These are phyloP conservation scores for Vaccinium myrtillus DNA, from an alignment of 148 eudicot species.

Conservation along the genomic window DNA sequence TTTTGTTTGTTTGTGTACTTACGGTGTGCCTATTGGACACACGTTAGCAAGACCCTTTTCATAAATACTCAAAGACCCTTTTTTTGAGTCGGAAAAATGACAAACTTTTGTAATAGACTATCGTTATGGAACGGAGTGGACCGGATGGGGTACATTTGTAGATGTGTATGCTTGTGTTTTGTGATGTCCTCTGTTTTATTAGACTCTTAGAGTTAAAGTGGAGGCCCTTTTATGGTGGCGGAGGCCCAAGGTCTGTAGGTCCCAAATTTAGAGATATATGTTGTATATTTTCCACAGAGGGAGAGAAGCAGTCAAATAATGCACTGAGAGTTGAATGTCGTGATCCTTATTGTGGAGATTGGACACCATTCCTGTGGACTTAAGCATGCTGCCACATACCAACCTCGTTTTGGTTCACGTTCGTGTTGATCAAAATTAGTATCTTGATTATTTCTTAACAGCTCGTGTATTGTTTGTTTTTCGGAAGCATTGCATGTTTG, in stretches of 20 bases:
- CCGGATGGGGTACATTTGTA: neutral
- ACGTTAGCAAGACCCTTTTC: too few species aligned
- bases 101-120: neutral
- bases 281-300: neutral
- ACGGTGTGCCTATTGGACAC: too few species aligned
- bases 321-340: neutral
- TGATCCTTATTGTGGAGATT: neutral
- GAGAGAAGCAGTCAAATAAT: neutral
- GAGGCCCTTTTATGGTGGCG: neutral
- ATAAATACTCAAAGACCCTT: too few species aligned
- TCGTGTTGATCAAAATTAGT: neutral
- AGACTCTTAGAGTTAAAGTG: neutral
- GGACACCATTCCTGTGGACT: neutral
- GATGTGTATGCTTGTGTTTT: neutral
- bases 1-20: too few species aligned
- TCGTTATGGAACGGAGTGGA: neutral
- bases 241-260: neutral
- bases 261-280: neutral
- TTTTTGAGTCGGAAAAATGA: neutral
- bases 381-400: neutral
- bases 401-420: neutral
- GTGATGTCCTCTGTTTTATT: neutral
- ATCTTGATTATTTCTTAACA: neutral
- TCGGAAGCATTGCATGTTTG: neutral
- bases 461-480: neutral